Evolutionary conservation across 257 asterid species (phyloP).

Genomic region (Solanum etuberosum): DNA sequence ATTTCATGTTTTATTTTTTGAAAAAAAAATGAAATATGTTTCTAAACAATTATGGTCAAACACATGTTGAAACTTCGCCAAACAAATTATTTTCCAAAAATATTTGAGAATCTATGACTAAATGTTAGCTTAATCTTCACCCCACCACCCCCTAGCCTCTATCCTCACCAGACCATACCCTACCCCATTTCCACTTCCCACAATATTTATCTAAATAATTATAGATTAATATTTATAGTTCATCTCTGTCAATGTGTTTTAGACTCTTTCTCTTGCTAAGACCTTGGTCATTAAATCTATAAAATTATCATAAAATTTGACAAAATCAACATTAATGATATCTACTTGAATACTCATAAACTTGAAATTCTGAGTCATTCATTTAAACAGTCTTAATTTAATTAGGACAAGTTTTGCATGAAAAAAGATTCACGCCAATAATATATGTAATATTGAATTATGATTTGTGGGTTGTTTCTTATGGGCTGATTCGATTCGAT

Average conservation of each 20-base stretch:
- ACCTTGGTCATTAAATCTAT: background rate
- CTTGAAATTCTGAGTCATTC: background rate
- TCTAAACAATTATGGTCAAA: background rate
- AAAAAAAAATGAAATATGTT: background rate
- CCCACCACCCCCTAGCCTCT: background rate
- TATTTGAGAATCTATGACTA: background rate
- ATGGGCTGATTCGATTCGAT: too few species aligned
- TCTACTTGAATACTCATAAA: background rate
- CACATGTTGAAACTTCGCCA: background rate
- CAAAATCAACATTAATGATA: background rate
- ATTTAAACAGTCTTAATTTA: background rate
- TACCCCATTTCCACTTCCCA: background rate
- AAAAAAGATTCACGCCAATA: background rate
- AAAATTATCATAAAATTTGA: background rate
- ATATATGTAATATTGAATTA: too few species aligned
- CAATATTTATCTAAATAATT: background rate
- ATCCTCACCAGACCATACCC: background rate
- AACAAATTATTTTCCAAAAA: background rate
- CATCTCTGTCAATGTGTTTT: background rate
- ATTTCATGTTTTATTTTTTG: too few species aligned
- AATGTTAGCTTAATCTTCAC: background rate
- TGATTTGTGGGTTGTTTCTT: too few species aligned
- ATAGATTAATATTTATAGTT: background rate
- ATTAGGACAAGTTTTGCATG: background rate
- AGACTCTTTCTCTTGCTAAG: too few species aligned